Evolutionary conservation across 257 asterid genomes (phyloP), one percentile per base, ranked within the genome.

Genomic region (Ajuga chamaepitys): DNA sequence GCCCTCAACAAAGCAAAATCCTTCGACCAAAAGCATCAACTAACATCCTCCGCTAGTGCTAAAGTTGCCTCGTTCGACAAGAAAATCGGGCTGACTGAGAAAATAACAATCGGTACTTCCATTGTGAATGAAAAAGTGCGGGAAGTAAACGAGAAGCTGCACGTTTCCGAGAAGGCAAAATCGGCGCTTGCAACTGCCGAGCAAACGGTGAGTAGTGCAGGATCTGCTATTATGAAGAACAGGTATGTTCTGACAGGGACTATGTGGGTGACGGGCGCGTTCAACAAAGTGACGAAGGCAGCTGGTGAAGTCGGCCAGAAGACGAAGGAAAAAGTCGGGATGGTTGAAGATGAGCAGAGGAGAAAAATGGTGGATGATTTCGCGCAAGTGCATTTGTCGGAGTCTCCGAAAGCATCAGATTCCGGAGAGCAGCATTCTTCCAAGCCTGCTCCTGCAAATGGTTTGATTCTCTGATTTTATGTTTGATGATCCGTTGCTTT

Each of bases 291-390:
- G 34, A 85, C 88, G 3, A 83, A 91, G 70, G 91, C 96, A 17
- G 96, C 97, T 6, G 96, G 91, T 35, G 97, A 91, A 24, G 95
- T 91, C 0, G 95, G 98, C 37, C 96, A 91, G 24, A 84, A 72
- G 80, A 79, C 95, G 0, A 85, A 84, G 83, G 95, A 91, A 79
- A 91, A 91, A 77, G 96, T 86, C 35, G 96, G 70, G 25, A 77
- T 71, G 12, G 91, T 76, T 18, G 96, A 91, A 76, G 95, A 88
- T 24, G 98, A 91, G 64, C 83, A 91, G 61, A 79, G 91, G 44
- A 82, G 89, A 73, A 86, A 86, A 75, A 82, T 85, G 88, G 95
- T 91, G 40, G 95, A 87, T 71, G 98, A 91, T 53, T 91, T 53
- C 56, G 91, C 96, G 8, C 91, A 83, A 72, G 85, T 85, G 57